Conservation (phyloP, 1,139 yeast genomes). For the Casaregolazyma lundiana region DNA sequence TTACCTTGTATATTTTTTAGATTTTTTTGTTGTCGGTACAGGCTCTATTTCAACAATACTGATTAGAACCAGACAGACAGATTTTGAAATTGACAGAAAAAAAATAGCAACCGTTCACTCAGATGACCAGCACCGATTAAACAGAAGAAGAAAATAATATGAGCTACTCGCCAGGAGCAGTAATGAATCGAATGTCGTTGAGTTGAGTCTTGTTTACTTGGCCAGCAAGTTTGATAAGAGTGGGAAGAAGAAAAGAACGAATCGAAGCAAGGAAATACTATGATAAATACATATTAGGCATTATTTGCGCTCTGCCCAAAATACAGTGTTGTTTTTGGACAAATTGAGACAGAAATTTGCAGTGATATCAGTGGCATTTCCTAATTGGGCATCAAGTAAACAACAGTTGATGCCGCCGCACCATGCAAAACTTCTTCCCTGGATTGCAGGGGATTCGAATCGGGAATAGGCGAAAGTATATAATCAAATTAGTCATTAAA, state of each 20-base stretch:
- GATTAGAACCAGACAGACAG: background rate
- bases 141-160: slow-evolving; percentile 6
- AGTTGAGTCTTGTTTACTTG: slow-evolving; percentile 18
- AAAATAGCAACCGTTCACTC: slow-evolving; percentile 4
- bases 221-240: slow-evolving; percentile 25
- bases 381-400: slow-evolving; percentile 9
- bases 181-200: slow-evolving; percentile 7
- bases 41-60: background rate
- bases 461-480: background rate
- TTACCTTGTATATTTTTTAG: background rate
- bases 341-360: background rate
- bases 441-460: background rate
- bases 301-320: background rate
- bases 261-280: background rate
- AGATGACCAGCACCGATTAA: slow-evolving; percentile 11
- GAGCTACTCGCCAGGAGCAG: slow-evolving; percentile 26
- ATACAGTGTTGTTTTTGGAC: background rate
- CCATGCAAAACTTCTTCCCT: background rate
- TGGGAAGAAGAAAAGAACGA: slow-evolving; percentile 7
- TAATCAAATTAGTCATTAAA: background rate
- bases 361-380: slow-evolving; percentile 4
- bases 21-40: background rate
- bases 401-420: slow-evolving; percentile 1
- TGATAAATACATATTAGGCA: background rate
- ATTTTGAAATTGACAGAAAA: background rate